Percentiles rank a stretch among this genome's conserved stretches.
phyloP scores from a whole-genome alignment of 2,329 filamentous ascomycete species.

The Ophiostoma tasmaniense region DNA sequence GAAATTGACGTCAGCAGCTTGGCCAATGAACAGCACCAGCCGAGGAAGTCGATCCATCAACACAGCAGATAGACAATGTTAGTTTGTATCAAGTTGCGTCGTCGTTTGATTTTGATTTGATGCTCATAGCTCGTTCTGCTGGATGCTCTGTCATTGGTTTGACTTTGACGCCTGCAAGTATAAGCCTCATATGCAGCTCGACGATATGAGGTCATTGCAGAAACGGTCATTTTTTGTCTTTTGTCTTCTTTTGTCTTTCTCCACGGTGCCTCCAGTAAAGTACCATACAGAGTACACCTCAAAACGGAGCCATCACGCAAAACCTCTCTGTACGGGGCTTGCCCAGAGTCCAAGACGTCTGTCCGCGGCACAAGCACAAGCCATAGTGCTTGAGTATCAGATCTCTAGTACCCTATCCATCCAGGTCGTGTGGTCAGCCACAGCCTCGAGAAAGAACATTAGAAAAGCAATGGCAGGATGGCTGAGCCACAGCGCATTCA shows the following conservation, averaged over 20 bases:
- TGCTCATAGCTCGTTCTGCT: background rate
- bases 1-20: background rate
- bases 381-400: background rate
- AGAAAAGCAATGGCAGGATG: background rate
- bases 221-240: background rate
- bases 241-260: background rate
- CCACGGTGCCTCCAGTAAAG: background rate
- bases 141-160: background rate
- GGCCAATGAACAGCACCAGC: background rate
- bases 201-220: constrained; percentile 1
- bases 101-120: too few relatives aligned
- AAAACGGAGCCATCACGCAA: background rate
- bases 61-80: too few relatives aligned
- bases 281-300: background rate
- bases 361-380: background rate
- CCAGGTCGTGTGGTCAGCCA: background rate
- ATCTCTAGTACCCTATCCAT: background rate
- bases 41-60: too few relatives aligned
- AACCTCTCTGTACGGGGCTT: background rate
- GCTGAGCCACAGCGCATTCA: background rate
- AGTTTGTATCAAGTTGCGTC: too few relatives aligned
- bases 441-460: background rate
- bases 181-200: background rate
- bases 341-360: background rate
- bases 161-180: background rate